Base-by-base conservation (phyloP, 257 asterid genomes). In the Solanum ossicruentum region DNA sequence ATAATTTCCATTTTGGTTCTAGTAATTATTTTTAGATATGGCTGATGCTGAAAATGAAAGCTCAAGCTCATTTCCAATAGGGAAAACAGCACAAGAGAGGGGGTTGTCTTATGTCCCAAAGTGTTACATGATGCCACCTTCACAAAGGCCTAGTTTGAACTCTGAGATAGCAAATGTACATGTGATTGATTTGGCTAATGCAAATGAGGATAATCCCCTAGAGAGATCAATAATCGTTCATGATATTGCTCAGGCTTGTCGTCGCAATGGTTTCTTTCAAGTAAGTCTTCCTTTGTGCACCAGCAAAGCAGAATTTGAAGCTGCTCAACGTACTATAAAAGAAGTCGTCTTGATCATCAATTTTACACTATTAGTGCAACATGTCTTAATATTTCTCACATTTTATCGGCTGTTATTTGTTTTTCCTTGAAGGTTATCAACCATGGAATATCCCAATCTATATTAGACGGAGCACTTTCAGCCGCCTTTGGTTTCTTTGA, bases 261-360 rank as follows among this genome's bases (percentile, higher is more conserved):
- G 81, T 8, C 28, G 3, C 28, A 43, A 41, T 39, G 93, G 95
- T 47, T 88, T 90, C 88, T 92, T 92, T 71, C 93, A 91, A 57
- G 95, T 92, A 86, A 87, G 88, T 47, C 12, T 47, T 47, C 36
- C 36, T 32, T 32, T 32, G 3, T 32, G 36, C 36, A 32, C 36
- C 36, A 3, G 36, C 36, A 32, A 3, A 32, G 2, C 41, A 36
- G 5, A 36, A 36, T 36, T 36, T 36, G 41, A 36, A 36, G 41
- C 41, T 36, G 41, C 41, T 36, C 41, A 36, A 36, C 41, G 6
- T 36, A 36, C 41, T 36, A 36, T 36, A 36, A 36, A 36, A 4
- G 41, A 32, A 36, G 6, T 36, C 41, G 5, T 36, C 41, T 36
- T 36, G 41, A 5, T 4, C 41, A 36, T 36, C 41, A 36, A 36